These are phyloP conservation scores for Solanum hybrid DNA, from an alignment of 305 asterid species.

Conservation along the genomic window DNA sequence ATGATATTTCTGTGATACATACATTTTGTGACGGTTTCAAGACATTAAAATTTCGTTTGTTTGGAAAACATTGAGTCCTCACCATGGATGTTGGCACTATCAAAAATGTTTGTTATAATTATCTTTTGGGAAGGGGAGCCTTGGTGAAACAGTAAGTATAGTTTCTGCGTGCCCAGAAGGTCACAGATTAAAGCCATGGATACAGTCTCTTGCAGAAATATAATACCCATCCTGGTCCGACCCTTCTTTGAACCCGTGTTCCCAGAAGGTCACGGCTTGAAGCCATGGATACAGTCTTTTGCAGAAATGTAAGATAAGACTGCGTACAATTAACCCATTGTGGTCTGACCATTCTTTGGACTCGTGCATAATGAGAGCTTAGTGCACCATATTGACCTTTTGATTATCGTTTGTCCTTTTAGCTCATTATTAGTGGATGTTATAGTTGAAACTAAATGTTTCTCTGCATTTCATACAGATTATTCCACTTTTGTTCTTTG, in stretches of 20 bases:
- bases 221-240: neutral
- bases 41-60: neutral
- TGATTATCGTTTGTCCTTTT: neutral
- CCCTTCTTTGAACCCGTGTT: neutral
- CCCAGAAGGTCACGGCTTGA: neutral
- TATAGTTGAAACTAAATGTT: neutral
- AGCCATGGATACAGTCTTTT: neutral
- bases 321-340: neutral
- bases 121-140: neutral
- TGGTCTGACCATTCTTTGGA: neutral
- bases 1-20: neutral
- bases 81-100: neutral
- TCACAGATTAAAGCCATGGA: neutral
- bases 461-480: neutral
- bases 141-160: neutral
- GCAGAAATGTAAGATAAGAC: neutral
- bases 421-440: neutral
- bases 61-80: neutral
- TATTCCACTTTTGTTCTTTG: neutral
- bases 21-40: neutral
- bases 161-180: neutral
- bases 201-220: neutral
- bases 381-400: neutral
- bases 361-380: neutral
- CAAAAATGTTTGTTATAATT: neutral